Conservation (phyloP, 148 eudicot species). For the Salicornia ramosissima region DNA sequence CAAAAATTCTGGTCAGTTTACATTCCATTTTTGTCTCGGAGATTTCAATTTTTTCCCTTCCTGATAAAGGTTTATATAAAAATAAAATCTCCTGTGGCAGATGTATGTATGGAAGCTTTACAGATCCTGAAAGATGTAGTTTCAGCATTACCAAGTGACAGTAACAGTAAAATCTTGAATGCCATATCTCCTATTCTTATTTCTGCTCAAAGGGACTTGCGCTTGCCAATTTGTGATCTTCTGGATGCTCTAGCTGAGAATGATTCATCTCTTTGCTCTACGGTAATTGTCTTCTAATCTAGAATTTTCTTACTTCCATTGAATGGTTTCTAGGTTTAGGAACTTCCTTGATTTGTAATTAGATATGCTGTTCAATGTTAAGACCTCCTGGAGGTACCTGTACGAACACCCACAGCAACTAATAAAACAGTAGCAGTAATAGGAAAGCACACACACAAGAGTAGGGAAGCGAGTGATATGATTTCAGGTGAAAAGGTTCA, state of each 20-base stretch:
- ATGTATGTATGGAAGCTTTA: conserved; percentile 53
- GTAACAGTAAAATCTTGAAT: conserved; percentile 45
- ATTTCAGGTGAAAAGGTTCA: no score
- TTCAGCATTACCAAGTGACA: conserved; percentile 39
- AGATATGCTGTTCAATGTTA: not conserved
- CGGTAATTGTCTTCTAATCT: conserved; percentile 39
- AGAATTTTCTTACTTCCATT: conserved; percentile 8
- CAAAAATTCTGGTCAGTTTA: conserved; percentile 50
- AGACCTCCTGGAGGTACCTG: conserved; percentile 34
- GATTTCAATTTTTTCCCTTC: conserved; percentile 6
- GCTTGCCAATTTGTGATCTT: conserved; percentile 63
- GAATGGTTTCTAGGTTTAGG: conserved; percentile 7
- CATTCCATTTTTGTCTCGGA: not conserved
- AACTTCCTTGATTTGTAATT: not conserved
- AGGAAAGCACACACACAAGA: no score
- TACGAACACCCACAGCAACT: no score
- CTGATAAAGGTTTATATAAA: not conserved
- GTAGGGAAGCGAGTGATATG: no score
- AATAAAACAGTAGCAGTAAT: no score
- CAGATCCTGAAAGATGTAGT: conserved; percentile 51
- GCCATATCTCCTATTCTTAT: conserved; percentile 62
- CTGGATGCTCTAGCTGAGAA: conserved; percentile 51
- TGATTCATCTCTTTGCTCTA: conserved; percentile 56
- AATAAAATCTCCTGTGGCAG: conserved; percentile 32
- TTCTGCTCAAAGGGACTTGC: conserved; percentile 50